Percentiles rank a stretch among this genome's conserved stretches.
phyloP scores from a whole-genome alignment of 371 early-diverging fungal species.

The Mortierella sp. region DNA sequence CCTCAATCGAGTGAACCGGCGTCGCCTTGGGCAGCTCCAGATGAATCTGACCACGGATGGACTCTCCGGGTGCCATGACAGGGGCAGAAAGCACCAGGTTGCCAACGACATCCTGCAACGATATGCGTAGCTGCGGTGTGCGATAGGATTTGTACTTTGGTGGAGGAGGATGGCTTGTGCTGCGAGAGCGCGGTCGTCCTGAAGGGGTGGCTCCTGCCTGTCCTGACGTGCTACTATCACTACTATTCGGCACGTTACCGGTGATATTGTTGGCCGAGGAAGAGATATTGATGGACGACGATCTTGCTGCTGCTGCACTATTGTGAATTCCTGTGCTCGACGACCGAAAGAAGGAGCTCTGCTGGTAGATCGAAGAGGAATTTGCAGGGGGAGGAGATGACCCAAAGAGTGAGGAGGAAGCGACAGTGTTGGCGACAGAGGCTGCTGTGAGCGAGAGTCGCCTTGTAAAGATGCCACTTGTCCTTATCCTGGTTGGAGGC shows the following conservation, averaged over 20 bases:
- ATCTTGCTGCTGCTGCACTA: background rate
- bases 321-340: conserved; percentile 35
- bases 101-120: conserved; percentile 43
- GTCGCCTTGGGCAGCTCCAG: conserved; percentile 54
- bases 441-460: conserved; percentile 54
- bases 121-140: conserved; percentile 56
- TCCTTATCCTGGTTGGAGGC: conserved; percentile 50
- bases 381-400: conserved; percentile 42
- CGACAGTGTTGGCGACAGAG: conserved; percentile 47
- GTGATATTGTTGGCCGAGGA: conserved; percentile 15
- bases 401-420: conserved; percentile 51
- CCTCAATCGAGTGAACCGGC: conserved; percentile 54
- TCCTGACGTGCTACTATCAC: background rate
- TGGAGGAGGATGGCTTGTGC: conserved; percentile 51
- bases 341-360: conserved; percentile 47
- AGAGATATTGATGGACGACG: conserved; percentile 23
- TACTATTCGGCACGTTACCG: background rate
- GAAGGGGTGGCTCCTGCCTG: background rate
- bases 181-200: conserved; percentile 39
- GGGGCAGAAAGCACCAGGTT: conserved; percentile 47
- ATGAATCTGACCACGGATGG: conserved; percentile 54
- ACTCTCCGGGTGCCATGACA: conserved; percentile 57
- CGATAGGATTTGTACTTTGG: conserved; percentile 52
- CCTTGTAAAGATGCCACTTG: conserved; percentile 42
- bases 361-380: conserved; percentile 44